A percentile compares a stretch with the other conserved stretches of the same genome.
phyloP scores from a whole-genome alignment of 257 asterid genomes.

The Haberlea rhodopensis region DNA sequence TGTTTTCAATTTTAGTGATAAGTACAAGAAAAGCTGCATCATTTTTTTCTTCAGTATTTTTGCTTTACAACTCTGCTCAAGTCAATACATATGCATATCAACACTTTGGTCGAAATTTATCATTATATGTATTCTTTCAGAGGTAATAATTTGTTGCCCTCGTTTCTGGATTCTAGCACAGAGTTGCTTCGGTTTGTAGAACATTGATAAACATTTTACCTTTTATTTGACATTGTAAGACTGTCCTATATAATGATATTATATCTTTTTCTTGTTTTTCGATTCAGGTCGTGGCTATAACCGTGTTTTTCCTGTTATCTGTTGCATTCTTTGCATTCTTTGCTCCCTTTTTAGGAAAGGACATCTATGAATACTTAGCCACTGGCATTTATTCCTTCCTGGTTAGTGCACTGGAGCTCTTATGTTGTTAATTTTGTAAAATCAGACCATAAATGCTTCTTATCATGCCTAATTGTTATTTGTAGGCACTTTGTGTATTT shows the following conservation, averaged over 20 bases:
- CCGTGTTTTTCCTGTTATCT: conserved; percentile 83
- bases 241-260: neutral
- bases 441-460: conserved; percentile 16
- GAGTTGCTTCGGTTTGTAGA: conserved; percentile 5
- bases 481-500: conserved; percentile 75
- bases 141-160: neutral
- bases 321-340: conserved; percentile 96
- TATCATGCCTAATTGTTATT: conserved; percentile 23
- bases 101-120: too few species aligned
- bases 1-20: neutral
- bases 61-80: neutral
- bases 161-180: conserved; percentile 17
- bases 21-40: neutral
- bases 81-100: neutral
- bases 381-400: conserved; percentile 81
- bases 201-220: neutral
- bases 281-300: conserved; percentile 91
- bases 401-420: conserved; percentile 50
- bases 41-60: too few species aligned
- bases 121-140: neutral
- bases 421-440: conserved; percentile 15
- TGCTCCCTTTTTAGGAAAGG: conserved; percentile 95
- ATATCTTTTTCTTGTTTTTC: conserved; percentile 13
- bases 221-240: neutral
- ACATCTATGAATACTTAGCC: conserved; percentile 76